Evolutionary conservation across 371 early-diverging fungal genomes (phyloP).

Genomic region (Actinomucor elegans): DNA sequence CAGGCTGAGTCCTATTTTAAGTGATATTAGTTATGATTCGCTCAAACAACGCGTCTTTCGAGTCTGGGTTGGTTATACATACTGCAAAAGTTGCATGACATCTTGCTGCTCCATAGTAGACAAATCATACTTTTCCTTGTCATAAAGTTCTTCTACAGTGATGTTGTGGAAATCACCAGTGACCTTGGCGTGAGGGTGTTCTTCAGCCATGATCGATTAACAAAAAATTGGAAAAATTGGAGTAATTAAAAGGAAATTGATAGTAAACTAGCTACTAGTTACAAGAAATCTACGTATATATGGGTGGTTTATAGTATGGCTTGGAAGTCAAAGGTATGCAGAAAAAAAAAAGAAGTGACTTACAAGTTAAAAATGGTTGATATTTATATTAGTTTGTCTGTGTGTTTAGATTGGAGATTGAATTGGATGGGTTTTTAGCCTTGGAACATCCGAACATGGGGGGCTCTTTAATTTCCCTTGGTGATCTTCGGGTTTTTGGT

Average conservation of each 20-base stretch:
- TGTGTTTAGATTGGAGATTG: too few species aligned
- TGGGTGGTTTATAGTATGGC: not conserved
- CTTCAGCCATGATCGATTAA: slow-evolving; percentile 18
- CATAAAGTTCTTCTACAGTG: slow-evolving; percentile 70
- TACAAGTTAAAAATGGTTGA: too few species aligned
- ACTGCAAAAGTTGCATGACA: slow-evolving; percentile 69
- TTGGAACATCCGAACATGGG: slow-evolving; percentile 5
- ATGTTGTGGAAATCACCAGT: slow-evolving; percentile 37
- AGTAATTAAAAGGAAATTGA: too few species aligned
- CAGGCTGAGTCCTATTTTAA: slow-evolving; percentile 46
- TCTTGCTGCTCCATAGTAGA: slow-evolving; percentile 74
- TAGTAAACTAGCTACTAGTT: too few species aligned
- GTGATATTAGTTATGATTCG: too few species aligned
- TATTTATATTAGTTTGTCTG: not conserved
- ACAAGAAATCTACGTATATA: too few species aligned
- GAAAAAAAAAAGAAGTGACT: not conserved
- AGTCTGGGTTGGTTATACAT: slow-evolving; percentile 23
- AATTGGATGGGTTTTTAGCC: not conserved
- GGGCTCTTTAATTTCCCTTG: not conserved
- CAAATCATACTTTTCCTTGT: slow-evolving; percentile 77
- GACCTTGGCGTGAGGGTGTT: slow-evolving; percentile 22
- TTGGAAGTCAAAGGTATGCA: not conserved
- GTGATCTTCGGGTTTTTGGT: too few species aligned
- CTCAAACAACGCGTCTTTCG: too few species aligned
- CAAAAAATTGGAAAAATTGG: too few species aligned